Evolutionary conservation across 1,139 yeast genomes (phyloP).

Genomic region (Hanseniaspora sp.): DNA sequence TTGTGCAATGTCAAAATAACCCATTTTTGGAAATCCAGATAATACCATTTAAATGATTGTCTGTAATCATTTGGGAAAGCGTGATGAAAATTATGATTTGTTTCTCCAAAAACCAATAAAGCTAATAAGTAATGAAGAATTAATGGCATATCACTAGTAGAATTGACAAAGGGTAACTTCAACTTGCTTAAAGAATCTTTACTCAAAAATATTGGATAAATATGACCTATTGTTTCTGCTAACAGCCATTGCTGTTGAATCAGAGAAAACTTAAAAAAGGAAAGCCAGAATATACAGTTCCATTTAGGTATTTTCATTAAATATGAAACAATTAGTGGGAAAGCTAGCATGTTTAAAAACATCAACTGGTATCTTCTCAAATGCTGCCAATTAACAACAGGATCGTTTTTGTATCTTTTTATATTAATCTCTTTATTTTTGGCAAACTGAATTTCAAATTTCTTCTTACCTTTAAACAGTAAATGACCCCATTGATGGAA

Average conservation of each 20-base stretch:
- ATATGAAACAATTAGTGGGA: slow-evolving; percentile 39
- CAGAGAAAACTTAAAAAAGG: slow-evolving; percentile 45
- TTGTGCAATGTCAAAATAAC: slow-evolving; percentile 35
- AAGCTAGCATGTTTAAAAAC: slow-evolving; percentile 36
- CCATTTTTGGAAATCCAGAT: slow-evolving; percentile 63
- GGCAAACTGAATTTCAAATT: slow-evolving; percentile 39
- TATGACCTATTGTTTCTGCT: slow-evolving; percentile 53
- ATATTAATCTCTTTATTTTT: slow-evolving; percentile 2
- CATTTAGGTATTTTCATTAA: slow-evolving; percentile 3
- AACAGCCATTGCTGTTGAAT: slow-evolving; percentile 50
- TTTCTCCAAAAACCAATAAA: slow-evolving; percentile 48
- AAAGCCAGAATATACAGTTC: slow-evolving; percentile 53
- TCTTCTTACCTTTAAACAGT: slow-evolving; percentile 23
- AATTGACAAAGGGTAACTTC: slow-evolving; percentile 31
- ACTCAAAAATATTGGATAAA: slow-evolving; percentile 35
- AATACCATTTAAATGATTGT: slow-evolving; percentile 40
- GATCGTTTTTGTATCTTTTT: slow-evolving; percentile 9
- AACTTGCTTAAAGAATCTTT: slow-evolving; percentile 37
- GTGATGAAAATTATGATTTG: slow-evolving; percentile 59
- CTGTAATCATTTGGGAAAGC: slow-evolving; percentile 64
- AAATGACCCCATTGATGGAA: slow-evolving; percentile 26
- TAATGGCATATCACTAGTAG: slow-evolving; percentile 38
- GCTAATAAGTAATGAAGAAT: slow-evolving; percentile 36
- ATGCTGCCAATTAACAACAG: slow-evolving; percentile 43
- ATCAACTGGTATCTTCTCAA: slow-evolving; percentile 38